Base-by-base conservation (phyloP, 2,329 filamentous ascomycete species). In the Teratosphaeria nubilosa region DNA sequence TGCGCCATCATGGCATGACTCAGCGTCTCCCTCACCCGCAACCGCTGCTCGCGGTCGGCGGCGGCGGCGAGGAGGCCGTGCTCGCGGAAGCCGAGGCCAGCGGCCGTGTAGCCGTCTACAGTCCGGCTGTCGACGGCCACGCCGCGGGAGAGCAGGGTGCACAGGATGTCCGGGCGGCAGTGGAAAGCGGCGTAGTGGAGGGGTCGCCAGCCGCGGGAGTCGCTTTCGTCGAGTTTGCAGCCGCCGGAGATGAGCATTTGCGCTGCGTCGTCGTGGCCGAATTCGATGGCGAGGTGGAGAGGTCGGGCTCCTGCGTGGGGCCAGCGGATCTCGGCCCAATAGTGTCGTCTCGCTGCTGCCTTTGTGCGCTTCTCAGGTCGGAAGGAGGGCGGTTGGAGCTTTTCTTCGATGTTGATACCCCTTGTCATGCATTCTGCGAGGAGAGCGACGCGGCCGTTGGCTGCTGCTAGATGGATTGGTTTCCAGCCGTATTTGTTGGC, bases 281-380 rank as follows among this genome's bases (percentile, higher is more conserved):
- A 65, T 20, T 65, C 63, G 24, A 62, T 55, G 9, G 63, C 63
- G 1, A 65, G 55, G 41, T 65, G 60, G 27, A 65, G 48, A 2
- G 63, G 55, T 11, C 62, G 57, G 20, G 60, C 56, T 16, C 62
- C 63, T 7, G 58, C 34, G 50, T 64, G 60, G 5, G 63, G 63
- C 63, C 63, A 65, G 27, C 62, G 58, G 31, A 64, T 61, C 37
- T 65, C 63, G 1, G 60, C 58, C 56, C 62, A 59, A 50, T 64
- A 62, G 30, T 62, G 62, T 50, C 57, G 45, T 27, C 53, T 25
- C 4, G 62, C 63, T 5, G 59, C 57, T 13, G 55, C 57, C 53
- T 61, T 64, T 6, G 63, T 65, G 32, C 59, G 57, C 34, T 60
- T 62, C 5, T 56, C 55, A 0, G 63, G 63, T n/a, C 64, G 64